Conservation (phyloP, 202 grass and related monocot genomes). For the Panicum hallii region DNA sequence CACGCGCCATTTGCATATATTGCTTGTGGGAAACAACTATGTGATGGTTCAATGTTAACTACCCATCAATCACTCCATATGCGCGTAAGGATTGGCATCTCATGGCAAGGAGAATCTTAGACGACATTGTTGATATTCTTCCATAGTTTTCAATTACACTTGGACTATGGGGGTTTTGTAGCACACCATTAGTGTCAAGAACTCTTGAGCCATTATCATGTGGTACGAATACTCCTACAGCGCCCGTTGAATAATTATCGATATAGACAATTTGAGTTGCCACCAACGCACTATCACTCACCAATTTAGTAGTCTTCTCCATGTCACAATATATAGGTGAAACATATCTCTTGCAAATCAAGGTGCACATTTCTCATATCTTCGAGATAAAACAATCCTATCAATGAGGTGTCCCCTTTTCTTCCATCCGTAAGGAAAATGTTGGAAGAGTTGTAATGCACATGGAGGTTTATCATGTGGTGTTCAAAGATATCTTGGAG, state of each 20-base stretch:
- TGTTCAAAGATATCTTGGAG: conserved; percentile 53
- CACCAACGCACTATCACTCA: neutral
- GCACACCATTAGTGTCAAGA: neutral
- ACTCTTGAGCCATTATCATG: neutral
- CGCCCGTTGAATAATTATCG: neutral
- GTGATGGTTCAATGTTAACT: conserved; percentile 62
- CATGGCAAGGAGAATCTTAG: conserved; percentile 8
- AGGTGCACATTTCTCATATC: neutral
- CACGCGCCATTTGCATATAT: neutral
- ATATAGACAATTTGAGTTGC: neutral
- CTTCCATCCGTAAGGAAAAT: neutral
- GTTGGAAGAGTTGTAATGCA: conserved; percentile 41
- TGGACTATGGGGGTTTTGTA: neutral
- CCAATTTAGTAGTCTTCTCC: neutral
- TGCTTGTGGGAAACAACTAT: conserved; percentile 61
- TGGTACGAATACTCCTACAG: neutral
- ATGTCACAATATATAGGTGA: neutral
- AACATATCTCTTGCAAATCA: neutral
- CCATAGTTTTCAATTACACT: conserved; percentile 31
- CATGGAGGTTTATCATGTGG: conserved; percentile 10
- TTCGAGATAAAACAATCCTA: neutral
- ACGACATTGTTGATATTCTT: neutral
- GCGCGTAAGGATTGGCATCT: conserved; percentile 21
- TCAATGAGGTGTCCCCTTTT: neutral
- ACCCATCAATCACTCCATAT: conserved; percentile 62